phyloP scores from a whole-genome alignment of 768 basidiomycete genomes.

The Naganishia kalamii region DNA sequence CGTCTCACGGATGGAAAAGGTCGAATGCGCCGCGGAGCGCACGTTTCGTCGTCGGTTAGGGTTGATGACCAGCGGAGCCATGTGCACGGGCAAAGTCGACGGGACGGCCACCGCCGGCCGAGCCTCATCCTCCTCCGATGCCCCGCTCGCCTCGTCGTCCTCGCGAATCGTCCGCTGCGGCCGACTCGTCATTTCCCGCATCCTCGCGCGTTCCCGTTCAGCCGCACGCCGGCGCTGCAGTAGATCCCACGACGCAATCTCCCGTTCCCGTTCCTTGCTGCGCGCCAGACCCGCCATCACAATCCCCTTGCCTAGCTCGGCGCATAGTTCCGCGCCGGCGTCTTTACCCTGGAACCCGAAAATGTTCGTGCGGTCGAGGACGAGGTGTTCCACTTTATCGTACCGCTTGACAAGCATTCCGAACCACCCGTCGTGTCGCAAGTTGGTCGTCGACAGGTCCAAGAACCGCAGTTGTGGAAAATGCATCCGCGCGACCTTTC shows the following conservation, averaged over 20 bases:
- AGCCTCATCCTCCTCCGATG: neutral
- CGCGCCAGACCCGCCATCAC: conserved; percentile 59
- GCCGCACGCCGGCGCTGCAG: conserved; percentile 32
- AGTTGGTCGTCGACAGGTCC: conserved; percentile 67
- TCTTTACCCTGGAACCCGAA: conserved; percentile 53
- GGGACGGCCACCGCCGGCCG: neutral
- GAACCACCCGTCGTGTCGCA: conserved; percentile 40
- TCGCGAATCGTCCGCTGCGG: conserved; percentile 5
- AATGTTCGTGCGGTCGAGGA: conserved; percentile 63
- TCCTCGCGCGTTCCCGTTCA: conserved; percentile 27
- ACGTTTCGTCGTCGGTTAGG: conserved; percentile 23
- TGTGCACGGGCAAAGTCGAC: neutral
- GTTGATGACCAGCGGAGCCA: conserved; percentile 1
- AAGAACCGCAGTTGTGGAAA: conserved; percentile 58
- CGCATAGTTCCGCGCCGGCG: conserved; percentile 57
- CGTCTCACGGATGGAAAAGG: conserved; percentile 43
- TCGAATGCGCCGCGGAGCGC: conserved; percentile 41
- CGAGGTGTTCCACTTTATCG: conserved; percentile 56
- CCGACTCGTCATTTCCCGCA: neutral
- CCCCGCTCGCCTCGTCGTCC: conserved; percentile 11
- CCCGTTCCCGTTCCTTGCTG: conserved; percentile 63
- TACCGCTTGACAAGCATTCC: conserved; percentile 54
- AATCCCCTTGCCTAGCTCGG: conserved; percentile 51
- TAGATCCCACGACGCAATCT: conserved; percentile 38
- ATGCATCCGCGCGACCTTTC: conserved; percentile 27